Evolutionary conservation across 2,329 filamentous ascomycete genomes (phyloP), one percentile per base, ranked within the genome.

Genomic region (Pseudogymnoascus destructans): DNA sequence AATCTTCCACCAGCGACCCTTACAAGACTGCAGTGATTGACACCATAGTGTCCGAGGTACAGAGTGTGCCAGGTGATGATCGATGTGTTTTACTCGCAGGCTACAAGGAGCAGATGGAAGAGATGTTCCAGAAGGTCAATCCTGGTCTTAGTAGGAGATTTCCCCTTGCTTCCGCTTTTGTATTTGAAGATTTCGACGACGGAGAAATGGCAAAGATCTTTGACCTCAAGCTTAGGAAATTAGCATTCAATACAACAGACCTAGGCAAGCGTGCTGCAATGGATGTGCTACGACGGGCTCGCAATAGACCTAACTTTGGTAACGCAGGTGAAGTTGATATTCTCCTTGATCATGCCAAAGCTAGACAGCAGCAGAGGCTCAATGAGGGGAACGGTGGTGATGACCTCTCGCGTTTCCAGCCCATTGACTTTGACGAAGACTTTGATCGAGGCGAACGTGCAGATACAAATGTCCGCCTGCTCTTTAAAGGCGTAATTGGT

Each of bases 301-400:
- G 33, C 33, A 35, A 35, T n/a, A n/a, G 13, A 35, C 33, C 33
- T n/a, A n/a, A 85, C 61, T 87, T 86, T 66, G 80, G 86, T 0
- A 89, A 91, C 63, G 85, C 80, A 0, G 80, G 84, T 0, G 85
- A 87, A 63, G 78, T 91, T 23, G 84, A 90, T 55, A 89, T 30
- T 30, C 27, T 30, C 10, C 27, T 30, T 30, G 27, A 30, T 30
- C 27, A 30, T 30, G 27, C 27, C 27, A 30, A 30, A 30, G 27
- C 27, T 30, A 30, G 27, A 30, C 27, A 30, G 27, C 27, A 30
- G 27, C 27, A 30, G 10, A 30, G 27, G 27, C 27, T 30, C 9
- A 30, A 30, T 30, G 27, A 30, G 1, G 27, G 27, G 27, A 30
- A 30, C 9, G 27, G 27, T 30, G 27, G 27, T 30, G 27, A 11